Evolutionary conservation across 2,329 filamentous ascomycete genomes (phyloP).

Genomic region (Ramularia endophylla): DNA sequence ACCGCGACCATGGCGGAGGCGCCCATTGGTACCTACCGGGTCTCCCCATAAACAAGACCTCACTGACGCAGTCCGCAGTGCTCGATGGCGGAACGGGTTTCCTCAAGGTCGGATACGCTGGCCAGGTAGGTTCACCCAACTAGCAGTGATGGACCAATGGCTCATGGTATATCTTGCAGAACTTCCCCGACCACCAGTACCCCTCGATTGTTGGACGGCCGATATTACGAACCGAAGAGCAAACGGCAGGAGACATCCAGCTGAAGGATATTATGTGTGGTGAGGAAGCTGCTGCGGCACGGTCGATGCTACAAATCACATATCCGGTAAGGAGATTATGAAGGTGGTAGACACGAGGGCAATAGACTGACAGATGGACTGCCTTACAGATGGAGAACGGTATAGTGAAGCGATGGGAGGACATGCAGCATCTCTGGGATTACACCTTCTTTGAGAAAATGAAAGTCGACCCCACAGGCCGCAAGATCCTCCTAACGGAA

Average conservation of each 20-base stretch:
- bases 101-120: slow-evolving; percentile 98
- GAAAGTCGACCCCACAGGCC: slow-evolving; percentile 79
- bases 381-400: slow-evolving; percentile 84
- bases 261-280: slow-evolving; percentile 99
- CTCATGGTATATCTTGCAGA: slow-evolving; percentile 46
- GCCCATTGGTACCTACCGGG: slow-evolving; percentile 40
- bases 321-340: slow-evolving; percentile 63
- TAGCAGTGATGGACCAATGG: background rate
- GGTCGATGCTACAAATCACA: slow-evolving; percentile 96
- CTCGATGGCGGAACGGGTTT: slow-evolving; percentile 99
- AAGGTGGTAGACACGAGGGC: slow-evolving; percentile 12
- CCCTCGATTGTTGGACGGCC: slow-evolving; percentile 97
- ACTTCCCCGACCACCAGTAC: slow-evolving; percentile 98
- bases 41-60: slow-evolving; percentile 3
- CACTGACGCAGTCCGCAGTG: slow-evolving; percentile 51
- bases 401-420: slow-evolving; percentile 99
- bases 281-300: slow-evolving; percentile 91
- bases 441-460: slow-evolving; percentile 99
- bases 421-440: slow-evolving; percentile 99
- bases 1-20: slow-evolving; percentile 41
- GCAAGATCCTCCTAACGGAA: slow-evolving; percentile 96
- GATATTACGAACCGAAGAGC: slow-evolving; percentile 93
- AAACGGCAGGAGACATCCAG: slow-evolving; percentile 59
- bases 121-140: slow-evolving; percentile 53
- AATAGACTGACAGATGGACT: slow-evolving; percentile 2